Percentiles rank a stretch among this genome's conserved stretches.
These are phyloP conservation scores for Penicillium crustosum DNA, from an alignment of 2,329 filamentous ascomycete genomes.

Conservation along the genomic window DNA sequence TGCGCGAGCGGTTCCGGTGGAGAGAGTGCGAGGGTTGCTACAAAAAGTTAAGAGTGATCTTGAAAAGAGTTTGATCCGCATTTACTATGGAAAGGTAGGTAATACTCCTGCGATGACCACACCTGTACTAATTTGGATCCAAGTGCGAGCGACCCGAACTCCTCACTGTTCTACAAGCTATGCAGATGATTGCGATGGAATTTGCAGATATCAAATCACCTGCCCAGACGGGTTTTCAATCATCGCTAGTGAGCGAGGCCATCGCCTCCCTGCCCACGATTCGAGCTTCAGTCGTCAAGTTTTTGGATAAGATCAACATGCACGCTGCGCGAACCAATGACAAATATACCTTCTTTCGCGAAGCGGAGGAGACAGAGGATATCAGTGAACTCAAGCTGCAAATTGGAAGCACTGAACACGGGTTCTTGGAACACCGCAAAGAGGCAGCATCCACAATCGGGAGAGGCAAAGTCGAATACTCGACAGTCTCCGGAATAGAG, in stretches of 20 bases:
- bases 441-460: constrained; percentile 71
- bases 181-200: constrained; percentile 77
- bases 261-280: constrained; percentile 76
- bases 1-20: constrained; percentile 64
- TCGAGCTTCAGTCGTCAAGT: constrained; percentile 66
- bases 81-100: constrained; percentile 83
- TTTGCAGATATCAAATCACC: constrained; percentile 67
- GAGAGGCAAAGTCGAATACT: constrained; percentile 72
- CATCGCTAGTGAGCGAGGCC: constrained; percentile 67
- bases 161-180: constrained; percentile 76
- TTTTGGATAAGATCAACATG: constrained; percentile 81
- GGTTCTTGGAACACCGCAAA: constrained; percentile 73
- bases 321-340: constrained; percentile 82
- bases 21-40: constrained; percentile 72
- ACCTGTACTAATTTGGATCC: constrained; percentile 18
- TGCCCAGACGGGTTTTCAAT: constrained; percentile 69
- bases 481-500: constrained; percentile 85
- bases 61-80: constrained; percentile 88
- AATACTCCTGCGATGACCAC: not conserved
- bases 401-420: constrained; percentile 88
- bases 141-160: constrained; percentile 83
- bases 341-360: constrained; percentile 91
- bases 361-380: constrained; percentile 81
- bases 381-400: constrained; percentile 87
- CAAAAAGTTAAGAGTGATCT: constrained; percentile 74